Conservation (phyloP, 192 early-diverging fungal species). For the Podila epigama region DNA sequence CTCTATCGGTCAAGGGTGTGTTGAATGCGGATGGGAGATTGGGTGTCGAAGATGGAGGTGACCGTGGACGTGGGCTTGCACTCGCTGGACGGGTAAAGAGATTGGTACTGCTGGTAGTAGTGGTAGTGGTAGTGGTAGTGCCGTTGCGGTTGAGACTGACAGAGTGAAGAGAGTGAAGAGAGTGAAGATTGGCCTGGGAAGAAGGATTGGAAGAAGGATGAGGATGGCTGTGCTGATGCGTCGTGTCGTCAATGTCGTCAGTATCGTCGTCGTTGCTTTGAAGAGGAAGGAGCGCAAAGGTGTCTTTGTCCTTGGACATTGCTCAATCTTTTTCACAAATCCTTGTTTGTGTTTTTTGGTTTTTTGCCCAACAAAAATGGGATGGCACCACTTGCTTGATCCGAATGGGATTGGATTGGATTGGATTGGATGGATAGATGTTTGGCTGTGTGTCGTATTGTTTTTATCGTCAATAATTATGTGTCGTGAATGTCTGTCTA, state of each 20-base stretch:
- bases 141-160: constrained; percentile 40
- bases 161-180: constrained; percentile 3
- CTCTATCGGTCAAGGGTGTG: constrained; percentile 1
- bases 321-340: no score
- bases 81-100: not conserved
- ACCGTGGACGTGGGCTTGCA: not conserved
- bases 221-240: not conserved
- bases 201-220: no score
- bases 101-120: not conserved
- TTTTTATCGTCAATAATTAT: no score
- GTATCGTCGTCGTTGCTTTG: constrained; percentile 8
- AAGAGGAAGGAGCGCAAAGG: constrained; percentile 42
- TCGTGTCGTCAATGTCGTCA: not conserved
- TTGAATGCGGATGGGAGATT: constrained; percentile 6
- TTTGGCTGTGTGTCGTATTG: no score
- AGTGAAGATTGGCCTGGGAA: not conserved
- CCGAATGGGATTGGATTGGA: no score
- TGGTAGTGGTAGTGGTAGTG: constrained; percentile 1
- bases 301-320: constrained; percentile 48
- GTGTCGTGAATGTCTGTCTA: no score
- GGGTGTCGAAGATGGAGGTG: not conserved
- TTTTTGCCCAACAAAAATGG: no score
- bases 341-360: no score
- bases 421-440: no score
- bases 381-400: no score